phyloP scores from a whole-genome alignment of 2,329 filamentous ascomycete genomes.

The Aureobasidium sp. region DNA sequence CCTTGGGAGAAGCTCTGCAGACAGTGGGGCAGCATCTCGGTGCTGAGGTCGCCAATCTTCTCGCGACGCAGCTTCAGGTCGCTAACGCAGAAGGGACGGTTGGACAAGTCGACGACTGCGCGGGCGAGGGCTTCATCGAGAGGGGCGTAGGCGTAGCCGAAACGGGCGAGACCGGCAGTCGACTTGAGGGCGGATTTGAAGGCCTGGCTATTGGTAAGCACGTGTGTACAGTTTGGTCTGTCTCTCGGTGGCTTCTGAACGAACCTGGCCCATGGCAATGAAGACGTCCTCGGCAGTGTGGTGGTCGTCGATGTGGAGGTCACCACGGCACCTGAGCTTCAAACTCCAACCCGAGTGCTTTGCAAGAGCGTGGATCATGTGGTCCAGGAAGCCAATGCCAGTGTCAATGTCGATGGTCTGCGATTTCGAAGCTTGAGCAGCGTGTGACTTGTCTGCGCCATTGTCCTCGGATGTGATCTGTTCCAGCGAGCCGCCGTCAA shows the following conservation, averaged over 20 bases:
- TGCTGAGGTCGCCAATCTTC: slow-evolving; percentile 86
- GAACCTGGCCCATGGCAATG: slow-evolving; percentile 66
- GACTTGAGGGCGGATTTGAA: slow-evolving; percentile 74
- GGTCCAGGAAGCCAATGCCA: slow-evolving; percentile 94
- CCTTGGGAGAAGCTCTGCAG: slow-evolving; percentile 89
- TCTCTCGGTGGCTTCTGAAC: neutral
- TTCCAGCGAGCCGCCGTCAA: slow-evolving; percentile 69
- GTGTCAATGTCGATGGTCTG: slow-evolving; percentile 85
- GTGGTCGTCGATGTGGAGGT: slow-evolving; percentile 96
- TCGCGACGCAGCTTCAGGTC: slow-evolving; percentile 80
- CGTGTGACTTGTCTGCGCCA: slow-evolving; percentile 53
- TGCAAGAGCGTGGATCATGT: slow-evolving; percentile 94
- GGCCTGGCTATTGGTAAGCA: slow-evolving; percentile 35
- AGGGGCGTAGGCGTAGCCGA: slow-evolving; percentile 85
- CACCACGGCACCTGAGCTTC: slow-evolving; percentile 72
- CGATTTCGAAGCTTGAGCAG: slow-evolving; percentile 72
- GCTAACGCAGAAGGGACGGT: slow-evolving; percentile 77
- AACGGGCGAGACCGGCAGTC: slow-evolving; percentile 75
- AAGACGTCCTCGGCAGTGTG: slow-evolving; percentile 96
- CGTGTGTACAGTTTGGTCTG: neutral
- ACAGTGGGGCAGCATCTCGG: slow-evolving; percentile 96
- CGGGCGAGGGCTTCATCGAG: slow-evolving; percentile 92
- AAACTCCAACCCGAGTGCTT: slow-evolving; percentile 96
- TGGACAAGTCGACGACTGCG: slow-evolving; percentile 89
- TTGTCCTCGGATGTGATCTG: slow-evolving; percentile 43